Base-by-base conservation (phyloP, 1,284 basidiomycete genomes). In the Cutaneotrichosporon cyanovorans region DNA sequence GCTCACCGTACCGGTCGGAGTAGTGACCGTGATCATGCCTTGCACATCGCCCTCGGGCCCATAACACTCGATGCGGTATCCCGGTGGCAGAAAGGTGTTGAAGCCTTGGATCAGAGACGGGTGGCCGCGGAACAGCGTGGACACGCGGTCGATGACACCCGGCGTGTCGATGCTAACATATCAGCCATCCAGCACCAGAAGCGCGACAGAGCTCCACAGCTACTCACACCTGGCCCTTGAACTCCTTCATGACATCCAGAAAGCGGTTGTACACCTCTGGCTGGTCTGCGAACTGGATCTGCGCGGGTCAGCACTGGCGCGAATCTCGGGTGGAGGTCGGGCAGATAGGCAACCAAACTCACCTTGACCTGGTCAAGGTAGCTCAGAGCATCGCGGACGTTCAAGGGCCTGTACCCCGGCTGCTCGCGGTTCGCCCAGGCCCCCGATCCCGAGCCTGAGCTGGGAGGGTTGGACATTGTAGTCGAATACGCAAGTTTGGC, bases 191-290 rank as follows among this genome's bases (percentile, higher is more conserved):
- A 38, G 14, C 11, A 8, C 11, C 37, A 22, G 14, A 4, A 38
- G 6, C 14, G 35, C 6, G 6, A 18, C 18, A 37, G n/a, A 4
- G 6, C 5, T 31, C 32, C 12, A 28, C 11, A 30, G 11, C 23
- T n/a, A 79, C 87, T 75, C 70, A 95, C 90, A 80, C 78, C 72
- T 92, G 86, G 59, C 85, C 85, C 75, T 96, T 95, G 73, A 95
- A 95, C 69, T 98, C 93, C 75, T 97, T 98, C 93, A 97, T 97
- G 65, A 97, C 95, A 71, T 97, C 93, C 69, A 97, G 74, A 69
- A 97, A 97, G 58, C 85, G 83, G 71, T 97, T 96, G 77, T 97
- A 96, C 23, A 96, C 91, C 65, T 96, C 88, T 20, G 92, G 91
- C 68, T 84, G 83, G 66, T 90, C 85, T 53, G 83, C 77, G 70